phyloP scores from a whole-genome alignment of 2,329 filamentous ascomycete genomes.

The Pyrenophora teres region DNA sequence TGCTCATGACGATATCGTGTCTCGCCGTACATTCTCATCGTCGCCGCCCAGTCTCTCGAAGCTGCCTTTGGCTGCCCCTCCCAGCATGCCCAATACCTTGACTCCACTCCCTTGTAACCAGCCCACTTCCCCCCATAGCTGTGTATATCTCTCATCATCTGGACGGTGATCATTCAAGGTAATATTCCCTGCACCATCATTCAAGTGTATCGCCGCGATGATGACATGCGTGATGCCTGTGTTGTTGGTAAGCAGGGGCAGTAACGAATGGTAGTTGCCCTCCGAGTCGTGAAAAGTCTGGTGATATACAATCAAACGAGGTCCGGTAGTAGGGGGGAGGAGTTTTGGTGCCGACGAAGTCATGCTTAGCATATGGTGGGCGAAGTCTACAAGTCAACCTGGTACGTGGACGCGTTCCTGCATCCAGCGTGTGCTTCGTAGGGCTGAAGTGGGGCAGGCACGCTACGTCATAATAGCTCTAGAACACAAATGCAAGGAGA shows the following conservation, averaged over 20 bases:
- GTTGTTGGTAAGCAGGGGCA: constrained; percentile 63
- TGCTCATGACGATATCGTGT: background rate
- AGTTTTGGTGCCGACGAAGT: constrained; percentile 36
- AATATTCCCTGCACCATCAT: constrained; percentile 67
- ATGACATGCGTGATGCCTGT: constrained; percentile 80
- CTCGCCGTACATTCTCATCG: constrained; percentile 37
- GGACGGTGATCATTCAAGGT: constrained; percentile 82
- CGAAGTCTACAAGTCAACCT: constrained; percentile 1
- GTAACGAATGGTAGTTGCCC: constrained; percentile 62
- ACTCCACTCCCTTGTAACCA: constrained; percentile 74
- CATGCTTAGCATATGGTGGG: constrained; percentile 27
- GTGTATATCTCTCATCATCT: constrained; percentile 67
- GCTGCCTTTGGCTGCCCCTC: constrained; percentile 79
- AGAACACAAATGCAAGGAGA: constrained; percentile 22
- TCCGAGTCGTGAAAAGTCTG: constrained; percentile 66
- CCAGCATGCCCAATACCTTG: constrained; percentile 84
- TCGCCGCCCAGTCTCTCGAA: constrained; percentile 58
- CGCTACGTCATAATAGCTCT: constrained; percentile 27
- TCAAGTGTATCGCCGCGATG: constrained; percentile 83
- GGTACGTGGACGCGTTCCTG: constrained; percentile 18
- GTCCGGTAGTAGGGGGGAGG: constrained; percentile 44
- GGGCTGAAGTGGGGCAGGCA: constrained; percentile 38
- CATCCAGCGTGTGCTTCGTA: constrained; percentile 13
- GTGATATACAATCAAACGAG: constrained; percentile 62
- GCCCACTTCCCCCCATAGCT: constrained; percentile 78